Percentiles rank a stretch among this genome's conserved stretches.
Evolutionary conservation across 2,329 filamentous ascomycete species (phyloP).

Genomic region (Aspergillus versicolor): DNA sequence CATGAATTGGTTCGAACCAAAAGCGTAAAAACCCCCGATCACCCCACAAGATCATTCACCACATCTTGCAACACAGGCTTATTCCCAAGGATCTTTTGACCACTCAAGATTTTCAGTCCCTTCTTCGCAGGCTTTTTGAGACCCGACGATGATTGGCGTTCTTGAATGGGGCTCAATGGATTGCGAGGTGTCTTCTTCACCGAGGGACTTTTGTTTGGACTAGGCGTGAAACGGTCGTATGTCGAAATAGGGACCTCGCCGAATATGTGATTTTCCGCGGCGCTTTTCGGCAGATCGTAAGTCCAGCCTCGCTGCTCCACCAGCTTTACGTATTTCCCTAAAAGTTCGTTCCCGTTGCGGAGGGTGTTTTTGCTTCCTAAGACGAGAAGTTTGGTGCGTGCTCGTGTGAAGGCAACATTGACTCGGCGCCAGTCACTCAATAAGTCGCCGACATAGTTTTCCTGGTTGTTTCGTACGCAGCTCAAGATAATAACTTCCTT

Average conservation of each 20-base stretch:
- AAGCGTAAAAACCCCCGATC: slow-evolving; percentile 7
- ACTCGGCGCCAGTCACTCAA: slow-evolving; percentile 89
- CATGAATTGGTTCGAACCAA: slow-evolving; percentile 1
- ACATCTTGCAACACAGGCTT: slow-evolving; percentile 73
- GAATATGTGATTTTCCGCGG: slow-evolving; percentile 67
- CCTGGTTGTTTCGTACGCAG: slow-evolving; percentile 83
- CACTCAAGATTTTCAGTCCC: slow-evolving; percentile 54
- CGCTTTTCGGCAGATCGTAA: slow-evolving; percentile 66
- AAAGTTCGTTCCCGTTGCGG: slow-evolving; percentile 66
- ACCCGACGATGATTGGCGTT: slow-evolving; percentile 28
- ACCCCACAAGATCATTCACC: slow-evolving; percentile 62
- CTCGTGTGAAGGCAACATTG: slow-evolving; percentile 92
- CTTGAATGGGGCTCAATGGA: slow-evolving; percentile 33
- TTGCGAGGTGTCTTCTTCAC: slow-evolving; percentile 25
- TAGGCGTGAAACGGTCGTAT: slow-evolving; percentile 25
- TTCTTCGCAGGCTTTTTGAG: slow-evolving; percentile 58
- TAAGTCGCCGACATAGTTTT: slow-evolving; percentile 80
- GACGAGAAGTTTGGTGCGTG: slow-evolving; percentile 87
- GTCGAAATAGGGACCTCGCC: slow-evolving; percentile 43
- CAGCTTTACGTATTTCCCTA: slow-evolving; percentile 71
- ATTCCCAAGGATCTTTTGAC: slow-evolving; percentile 60
- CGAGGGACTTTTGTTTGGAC: slow-evolving; percentile 33
- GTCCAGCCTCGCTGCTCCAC: slow-evolving; percentile 81
- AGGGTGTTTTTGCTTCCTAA: slow-evolving; percentile 80
- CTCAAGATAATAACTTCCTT: slow-evolving; percentile 89